phyloP scores from a whole-genome alignment of 2,329 filamentous ascomycete genomes.

The Neurospora sp. region DNA sequence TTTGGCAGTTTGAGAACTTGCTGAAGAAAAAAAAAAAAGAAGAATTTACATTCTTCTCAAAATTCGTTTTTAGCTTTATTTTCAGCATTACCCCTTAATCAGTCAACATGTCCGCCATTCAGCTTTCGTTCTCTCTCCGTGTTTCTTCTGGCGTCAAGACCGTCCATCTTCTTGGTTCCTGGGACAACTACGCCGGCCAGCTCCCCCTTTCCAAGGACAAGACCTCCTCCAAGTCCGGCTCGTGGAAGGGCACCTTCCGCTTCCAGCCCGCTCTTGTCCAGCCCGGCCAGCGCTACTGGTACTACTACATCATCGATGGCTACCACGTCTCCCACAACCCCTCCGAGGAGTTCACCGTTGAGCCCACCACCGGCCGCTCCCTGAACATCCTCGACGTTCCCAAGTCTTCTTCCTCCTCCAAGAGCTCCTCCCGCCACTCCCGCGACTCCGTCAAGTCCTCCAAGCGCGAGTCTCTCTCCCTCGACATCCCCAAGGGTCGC shows the following conservation, averaged over 20 bases:
- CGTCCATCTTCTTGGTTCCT: slow-evolving; percentile 93
- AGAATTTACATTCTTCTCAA: slow-evolving; percentile 27
- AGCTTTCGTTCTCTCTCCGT: slow-evolving; percentile 91
- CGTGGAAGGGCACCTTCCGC: slow-evolving; percentile 94
- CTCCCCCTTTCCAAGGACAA: slow-evolving; percentile 89
- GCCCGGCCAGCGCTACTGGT: slow-evolving; percentile 94
- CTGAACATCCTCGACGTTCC: slow-evolving; percentile 96
- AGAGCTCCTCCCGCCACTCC: slow-evolving; percentile 33
- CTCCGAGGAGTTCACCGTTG: slow-evolving; percentile 75
- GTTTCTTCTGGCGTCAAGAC: slow-evolving; percentile 96
- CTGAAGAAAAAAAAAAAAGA: too few species aligned
- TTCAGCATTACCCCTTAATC: slow-evolving; percentile 20
- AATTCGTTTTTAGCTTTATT: slow-evolving; percentile 21
- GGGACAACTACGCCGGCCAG: slow-evolving; percentile 94
- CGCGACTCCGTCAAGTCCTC: slow-evolving; percentile 27
- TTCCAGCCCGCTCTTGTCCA: slow-evolving; percentile 83
- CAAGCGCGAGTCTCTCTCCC: slow-evolving; percentile 38
- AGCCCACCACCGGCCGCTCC: slow-evolving; percentile 93
- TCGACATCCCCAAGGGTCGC: slow-evolving; percentile 78
- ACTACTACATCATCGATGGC: slow-evolving; percentile 99
- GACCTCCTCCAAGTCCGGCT: slow-evolving; percentile 72
- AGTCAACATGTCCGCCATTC: slow-evolving; percentile 73
- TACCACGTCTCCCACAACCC: slow-evolving; percentile 98
- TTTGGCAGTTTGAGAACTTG: too few species aligned
- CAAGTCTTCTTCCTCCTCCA: slow-evolving; percentile 36